Evolutionary conservation across 371 early-diverging fungal species (phyloP).

Genomic region (Blastocladiella emersonii): DNA sequence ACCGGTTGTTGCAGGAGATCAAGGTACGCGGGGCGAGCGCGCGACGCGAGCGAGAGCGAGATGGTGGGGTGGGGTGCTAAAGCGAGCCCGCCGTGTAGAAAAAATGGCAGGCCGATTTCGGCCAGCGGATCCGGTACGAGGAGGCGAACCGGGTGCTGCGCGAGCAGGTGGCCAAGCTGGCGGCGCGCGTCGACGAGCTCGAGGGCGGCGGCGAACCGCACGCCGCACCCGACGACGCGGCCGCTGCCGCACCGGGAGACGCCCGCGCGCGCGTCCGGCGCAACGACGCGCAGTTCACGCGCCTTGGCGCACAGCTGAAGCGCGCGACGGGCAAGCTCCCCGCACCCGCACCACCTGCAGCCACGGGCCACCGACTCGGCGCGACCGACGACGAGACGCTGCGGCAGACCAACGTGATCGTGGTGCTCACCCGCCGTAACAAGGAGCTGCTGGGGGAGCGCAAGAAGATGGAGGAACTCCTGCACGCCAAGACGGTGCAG

Average conservation of each 20-base stretch:
- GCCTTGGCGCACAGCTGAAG: not conserved
- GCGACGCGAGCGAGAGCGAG: not conserved
- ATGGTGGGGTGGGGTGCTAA: not conserved
- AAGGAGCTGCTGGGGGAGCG: not conserved
- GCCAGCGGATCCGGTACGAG: conserved; percentile 3
- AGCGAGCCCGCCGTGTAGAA: not conserved
- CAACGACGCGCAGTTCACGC: not conserved
- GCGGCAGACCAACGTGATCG: conserved; percentile 3
- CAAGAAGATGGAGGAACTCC: not conserved
- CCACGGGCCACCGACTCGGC: not conserved
- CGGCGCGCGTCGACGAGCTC: not conserved
- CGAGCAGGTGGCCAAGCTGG: conserved; percentile 3
- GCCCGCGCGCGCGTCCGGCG: not conserved
- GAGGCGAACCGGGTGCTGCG: conserved; percentile 4
- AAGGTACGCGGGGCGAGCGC: not conserved
- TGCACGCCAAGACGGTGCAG: not conserved
- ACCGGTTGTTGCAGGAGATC: conserved; percentile 2
- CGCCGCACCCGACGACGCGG: too few relatives aligned
- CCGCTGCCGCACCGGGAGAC: not conserved
- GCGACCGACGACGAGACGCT: not conserved
- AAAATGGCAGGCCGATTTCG: conserved; percentile 6
- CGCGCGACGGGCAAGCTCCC: not conserved
- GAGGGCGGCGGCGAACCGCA: not conserved
- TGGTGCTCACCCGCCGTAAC: not conserved
- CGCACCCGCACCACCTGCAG: too few relatives aligned